phyloP scores from a whole-genome alignment of 1,284 basidiomycete species.

The Ustilago tritici region DNA sequence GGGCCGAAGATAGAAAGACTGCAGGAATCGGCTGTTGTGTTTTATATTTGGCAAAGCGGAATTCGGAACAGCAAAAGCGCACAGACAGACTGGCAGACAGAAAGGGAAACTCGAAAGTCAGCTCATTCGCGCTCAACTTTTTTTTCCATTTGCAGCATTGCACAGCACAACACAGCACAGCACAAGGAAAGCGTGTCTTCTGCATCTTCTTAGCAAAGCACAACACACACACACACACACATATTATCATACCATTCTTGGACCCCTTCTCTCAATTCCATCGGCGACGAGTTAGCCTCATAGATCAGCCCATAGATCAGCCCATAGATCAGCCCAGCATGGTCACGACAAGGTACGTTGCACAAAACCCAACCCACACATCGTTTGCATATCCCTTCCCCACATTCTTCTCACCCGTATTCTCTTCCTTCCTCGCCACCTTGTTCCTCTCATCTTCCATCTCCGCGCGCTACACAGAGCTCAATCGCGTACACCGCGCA shows the following conservation, averaged over 20 bases:
- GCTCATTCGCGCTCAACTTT: conserved; percentile 19
- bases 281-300: neutral
- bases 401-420: neutral
- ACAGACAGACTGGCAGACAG: neutral
- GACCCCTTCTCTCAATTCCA: neutral
- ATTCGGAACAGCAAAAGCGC: conserved; percentile 22
- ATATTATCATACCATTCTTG: conserved; percentile 6
- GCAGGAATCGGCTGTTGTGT: conserved; percentile 2
- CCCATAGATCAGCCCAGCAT: conserved; percentile 13
- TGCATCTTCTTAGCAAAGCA: conserved; percentile 27
- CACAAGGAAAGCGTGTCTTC: neutral
- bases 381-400: neutral
- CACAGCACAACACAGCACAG: neutral
- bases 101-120: conserved; percentile 22
- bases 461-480: conserved; percentile 14
- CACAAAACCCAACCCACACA: neutral
- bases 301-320: neutral
- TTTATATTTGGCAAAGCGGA: conserved; percentile 26
- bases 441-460: neutral
- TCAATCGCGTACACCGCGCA: conserved; percentile 46
- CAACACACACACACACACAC: conserved; percentile 9
- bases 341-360: conserved; percentile 47
- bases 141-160: neutral
- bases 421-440: neutral
- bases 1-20: conserved; percentile 6